These are phyloP conservation scores for Acarospora socialis DNA, from an alignment of 2,329 filamentous ascomycete genomes.

Conservation along the genomic window DNA sequence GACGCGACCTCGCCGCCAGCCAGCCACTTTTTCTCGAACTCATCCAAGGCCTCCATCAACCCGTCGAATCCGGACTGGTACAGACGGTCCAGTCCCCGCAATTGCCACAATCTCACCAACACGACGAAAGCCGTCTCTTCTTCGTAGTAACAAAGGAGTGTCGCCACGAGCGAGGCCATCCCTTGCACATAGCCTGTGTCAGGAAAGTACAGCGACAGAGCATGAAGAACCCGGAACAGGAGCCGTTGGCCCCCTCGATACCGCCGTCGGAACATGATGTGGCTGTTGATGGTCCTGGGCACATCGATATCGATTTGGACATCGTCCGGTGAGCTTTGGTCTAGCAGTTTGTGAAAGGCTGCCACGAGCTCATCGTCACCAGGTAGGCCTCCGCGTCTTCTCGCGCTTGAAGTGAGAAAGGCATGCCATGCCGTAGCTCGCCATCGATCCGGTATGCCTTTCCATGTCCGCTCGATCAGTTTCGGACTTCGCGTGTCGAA, in stretches of 20 bases:
- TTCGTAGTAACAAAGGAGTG: conserved; percentile 89
- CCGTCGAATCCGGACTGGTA: conserved; percentile 77
- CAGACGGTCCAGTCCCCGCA: conserved; percentile 70
- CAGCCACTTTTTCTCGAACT: conserved; percentile 79
- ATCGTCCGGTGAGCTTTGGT: conserved; percentile 69
- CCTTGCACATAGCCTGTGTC: conserved; percentile 93
- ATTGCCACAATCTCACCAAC: conserved; percentile 86
- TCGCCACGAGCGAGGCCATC: conserved; percentile 88
- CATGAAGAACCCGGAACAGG: conserved; percentile 83
- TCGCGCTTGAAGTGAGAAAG: conserved; percentile 68
- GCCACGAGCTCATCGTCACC: conserved; percentile 58
- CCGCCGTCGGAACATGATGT: conserved; percentile 90
- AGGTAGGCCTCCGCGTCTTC: conserved; percentile 44
- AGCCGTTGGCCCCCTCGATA: conserved; percentile 87
- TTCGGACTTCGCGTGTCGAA: conserved; percentile 77
- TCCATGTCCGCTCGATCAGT: conserved; percentile 85
- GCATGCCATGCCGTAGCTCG: conserved; percentile 87
- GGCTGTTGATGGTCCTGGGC: conserved; percentile 80
- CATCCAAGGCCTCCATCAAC: conserved; percentile 68
- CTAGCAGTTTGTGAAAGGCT: conserved; percentile 58
- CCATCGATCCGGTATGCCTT: conserved; percentile 95
- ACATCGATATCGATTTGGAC: conserved; percentile 96
- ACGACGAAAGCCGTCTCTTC: conserved; percentile 92
- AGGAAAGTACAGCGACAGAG: conserved; percentile 79
- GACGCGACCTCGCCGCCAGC: conserved; percentile 59